Base-by-base conservation (phyloP, 306 rosid species). In the Pueraria montana region DNA sequence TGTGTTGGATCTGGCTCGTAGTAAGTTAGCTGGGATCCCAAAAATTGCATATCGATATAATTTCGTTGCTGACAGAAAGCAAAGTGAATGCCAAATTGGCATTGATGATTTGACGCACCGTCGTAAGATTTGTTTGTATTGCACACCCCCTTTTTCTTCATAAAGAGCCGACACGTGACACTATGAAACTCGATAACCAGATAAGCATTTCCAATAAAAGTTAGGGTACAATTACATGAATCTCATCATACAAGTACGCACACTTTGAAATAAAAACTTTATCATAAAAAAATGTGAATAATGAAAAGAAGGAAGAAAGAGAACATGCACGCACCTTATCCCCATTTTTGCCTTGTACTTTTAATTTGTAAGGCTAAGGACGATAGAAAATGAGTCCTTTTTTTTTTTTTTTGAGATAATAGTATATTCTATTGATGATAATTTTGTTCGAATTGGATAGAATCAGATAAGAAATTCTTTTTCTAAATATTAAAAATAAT, bases 31-130 rank as follows among this genome's bases (percentile, higher is more conserved):
- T 38, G 9, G 43, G 43, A 38, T 38, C 9, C 43, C 43, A 38
- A 38, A 38, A 38, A 3, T 38, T 38, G 11, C 43, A 38, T 11
- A 38, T 38, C 43, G 43, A 38, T 3, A 38, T 76, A 30, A 81
- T 75, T 45, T 17, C 40, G 53, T 62, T 70, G 83, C 48, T 68
- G 78, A 72, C 76, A 43, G 45, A 74, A 64, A 49, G 80, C 23
- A 81, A 79, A 66, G 74, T 16, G 72, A 80, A 58, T 59, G 52
- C 43, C 73, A 11, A 40, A 82, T 65, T 53, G 77, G 26, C 72
- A 84, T 68, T 24, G 78, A 80, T 85, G 79, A 85, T 75, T 80
- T 85, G 85, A 48, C 66, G 52, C 87, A 74, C 82, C 82, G 70
- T 74, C 78, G 74, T 9, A 64, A 17, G 24, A 56, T 32, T 74